Percentiles rank a stretch among this genome's conserved stretches.
These are phyloP conservation scores for Chlamydomonas schloesseri DNA, from an alignment of 139 green algal species.

Conservation along the genomic window DNA sequence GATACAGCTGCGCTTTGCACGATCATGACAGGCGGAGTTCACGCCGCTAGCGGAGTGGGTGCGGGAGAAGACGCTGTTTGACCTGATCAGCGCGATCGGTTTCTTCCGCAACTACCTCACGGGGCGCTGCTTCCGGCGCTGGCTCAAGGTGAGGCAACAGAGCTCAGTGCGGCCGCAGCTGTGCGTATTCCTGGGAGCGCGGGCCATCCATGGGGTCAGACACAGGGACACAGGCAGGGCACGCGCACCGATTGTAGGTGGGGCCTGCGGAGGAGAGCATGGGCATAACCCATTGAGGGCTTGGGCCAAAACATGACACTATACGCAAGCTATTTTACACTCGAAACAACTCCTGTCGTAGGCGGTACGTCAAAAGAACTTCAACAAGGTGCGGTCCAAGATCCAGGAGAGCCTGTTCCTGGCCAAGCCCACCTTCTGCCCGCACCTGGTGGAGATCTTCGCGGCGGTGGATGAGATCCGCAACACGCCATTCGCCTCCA, in stretches of 20 bases:
- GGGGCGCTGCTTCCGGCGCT: slow-evolving; percentile 70
- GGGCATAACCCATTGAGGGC: too few species aligned
- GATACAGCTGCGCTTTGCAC: too few species aligned
- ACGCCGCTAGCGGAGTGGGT: slow-evolving; percentile 79
- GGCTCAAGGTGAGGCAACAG: slow-evolving; percentile 76
- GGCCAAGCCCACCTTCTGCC: slow-evolving; percentile 79
- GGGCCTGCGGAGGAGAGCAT: too few species aligned
- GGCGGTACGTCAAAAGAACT: slow-evolving; percentile 74
- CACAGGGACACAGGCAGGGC: too few species aligned
- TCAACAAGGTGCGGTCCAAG: slow-evolving; percentile 62
- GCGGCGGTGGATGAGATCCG: slow-evolving; percentile 59
- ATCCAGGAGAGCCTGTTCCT: slow-evolving; percentile 77
- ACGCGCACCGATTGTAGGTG: too few species aligned
- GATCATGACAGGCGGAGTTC: slow-evolving; percentile 78
- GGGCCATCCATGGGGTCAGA: too few species aligned
- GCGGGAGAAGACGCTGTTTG: slow-evolving; percentile 79
- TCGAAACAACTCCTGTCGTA: too few species aligned
- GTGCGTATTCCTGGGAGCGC: too few species aligned
- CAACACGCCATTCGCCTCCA: slow-evolving; percentile 54
- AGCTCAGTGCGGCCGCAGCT: background rate
- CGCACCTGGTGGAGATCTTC: slow-evolving; percentile 69
- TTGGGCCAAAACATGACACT: too few species aligned
- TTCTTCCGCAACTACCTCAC: slow-evolving; percentile 84
- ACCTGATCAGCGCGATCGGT: slow-evolving; percentile 73
- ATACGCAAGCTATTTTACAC: too few species aligned